A percentile compares a stretch with the other conserved stretches of the same genome.
phyloP scores from a whole-genome alignment of 768 basidiomycete species.

The Amanita inopinata region DNA sequence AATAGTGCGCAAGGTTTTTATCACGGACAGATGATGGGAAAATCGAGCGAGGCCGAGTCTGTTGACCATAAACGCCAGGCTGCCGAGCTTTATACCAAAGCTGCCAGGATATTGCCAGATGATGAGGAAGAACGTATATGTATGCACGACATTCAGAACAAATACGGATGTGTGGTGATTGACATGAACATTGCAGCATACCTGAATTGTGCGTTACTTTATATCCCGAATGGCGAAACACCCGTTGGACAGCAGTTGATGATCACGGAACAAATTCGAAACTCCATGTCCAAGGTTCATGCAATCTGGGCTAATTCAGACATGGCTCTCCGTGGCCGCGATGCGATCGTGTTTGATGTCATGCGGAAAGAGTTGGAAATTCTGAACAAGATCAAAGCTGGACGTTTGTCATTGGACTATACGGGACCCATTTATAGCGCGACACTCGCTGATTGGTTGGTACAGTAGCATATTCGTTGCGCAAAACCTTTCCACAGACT shows the following conservation, averaged over 20 bases:
- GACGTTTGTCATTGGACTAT: neutral
- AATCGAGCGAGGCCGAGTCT: constrained; percentile 10
- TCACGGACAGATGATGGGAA: constrained; percentile 17
- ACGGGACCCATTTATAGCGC: neutral
- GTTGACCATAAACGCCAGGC: constrained; percentile 16
- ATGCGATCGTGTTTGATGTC: neutral
- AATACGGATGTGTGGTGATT: neutral
- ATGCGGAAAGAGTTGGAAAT: neutral
- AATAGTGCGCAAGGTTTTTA: constrained; percentile 24
- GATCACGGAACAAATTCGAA: neutral
- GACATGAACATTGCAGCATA: neutral
- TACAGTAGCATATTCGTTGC: too few relatives aligned
- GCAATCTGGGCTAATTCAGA: neutral
- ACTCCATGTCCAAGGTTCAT: neutral
- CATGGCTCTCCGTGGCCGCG: neutral
- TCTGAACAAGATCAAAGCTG: neutral
- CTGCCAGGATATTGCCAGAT: constrained; percentile 21
- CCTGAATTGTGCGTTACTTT: neutral
- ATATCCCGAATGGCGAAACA: neutral
- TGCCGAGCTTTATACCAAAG: constrained; percentile 21
- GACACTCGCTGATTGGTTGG: too few relatives aligned
- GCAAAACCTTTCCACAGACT: too few relatives aligned
- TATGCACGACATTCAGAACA: neutral
- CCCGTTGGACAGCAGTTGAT: neutral
- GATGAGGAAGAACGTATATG: constrained; percentile 25